Evolutionary conservation across 768 basidiomycete species (phyloP).

Genomic region (Ephemerocybe angulata): DNA sequence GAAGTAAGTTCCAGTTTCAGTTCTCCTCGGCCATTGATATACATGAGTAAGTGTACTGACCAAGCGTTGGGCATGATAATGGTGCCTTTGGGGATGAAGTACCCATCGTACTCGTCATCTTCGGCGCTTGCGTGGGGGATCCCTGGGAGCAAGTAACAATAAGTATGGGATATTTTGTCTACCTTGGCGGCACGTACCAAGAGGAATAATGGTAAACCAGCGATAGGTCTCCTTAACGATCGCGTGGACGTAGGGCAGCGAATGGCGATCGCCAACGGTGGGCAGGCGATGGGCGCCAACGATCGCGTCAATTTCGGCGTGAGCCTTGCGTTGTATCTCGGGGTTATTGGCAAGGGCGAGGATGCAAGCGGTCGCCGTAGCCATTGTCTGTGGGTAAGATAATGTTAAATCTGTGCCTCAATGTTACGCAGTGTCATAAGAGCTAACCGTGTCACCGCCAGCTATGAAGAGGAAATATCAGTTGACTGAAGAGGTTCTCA

Average conservation of each 20-base stretch:
- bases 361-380: slow-evolving; percentile 30
- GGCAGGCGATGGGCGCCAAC: slow-evolving; percentile 13
- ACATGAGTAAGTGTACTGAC: slow-evolving; percentile 1
- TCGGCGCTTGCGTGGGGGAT: slow-evolving; percentile 7
- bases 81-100: slow-evolving; percentile 15
- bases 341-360: slow-evolving; percentile 35
- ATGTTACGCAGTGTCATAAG: background rate
- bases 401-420: slow-evolving; percentile 3
- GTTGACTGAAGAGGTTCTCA: background rate
- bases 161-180: background rate
- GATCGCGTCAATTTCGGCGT: slow-evolving; percentile 15
- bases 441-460: slow-evolving; percentile 37
- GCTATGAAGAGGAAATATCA: slow-evolving; percentile 16
- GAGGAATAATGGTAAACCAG: slow-evolving; percentile 8
- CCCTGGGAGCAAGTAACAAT: background rate
- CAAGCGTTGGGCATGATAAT: slow-evolving; percentile 11
- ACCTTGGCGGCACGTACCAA: background rate
- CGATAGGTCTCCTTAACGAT: slow-evolving; percentile 12
- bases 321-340: slow-evolving; percentile 17
- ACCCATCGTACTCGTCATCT: slow-evolving; percentile 16
- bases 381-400: slow-evolving; percentile 17
- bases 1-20: background rate
- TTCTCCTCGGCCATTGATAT: background rate
- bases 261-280: slow-evolving; percentile 5
- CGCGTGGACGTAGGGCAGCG: slow-evolving; percentile 15